Evolutionary conservation across 345 rosid species (phyloP).

Genomic region (Hibiscus syriacus): DNA sequence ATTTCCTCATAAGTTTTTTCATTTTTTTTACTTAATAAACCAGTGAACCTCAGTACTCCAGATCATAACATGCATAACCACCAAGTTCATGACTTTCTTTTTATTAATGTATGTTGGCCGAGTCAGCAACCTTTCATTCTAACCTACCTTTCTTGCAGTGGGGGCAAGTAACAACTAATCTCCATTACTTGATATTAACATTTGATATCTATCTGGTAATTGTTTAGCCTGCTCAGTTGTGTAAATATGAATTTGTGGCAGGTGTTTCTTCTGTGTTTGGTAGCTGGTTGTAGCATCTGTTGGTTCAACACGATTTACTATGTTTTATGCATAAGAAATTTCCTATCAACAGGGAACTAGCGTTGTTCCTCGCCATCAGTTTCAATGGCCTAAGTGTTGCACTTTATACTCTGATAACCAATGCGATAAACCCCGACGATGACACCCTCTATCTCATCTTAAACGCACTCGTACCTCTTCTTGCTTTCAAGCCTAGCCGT

Average conservation of each 20-base stretch:
- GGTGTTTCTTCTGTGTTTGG: no score
- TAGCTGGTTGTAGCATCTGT: no score
- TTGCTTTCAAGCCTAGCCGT: constrained; percentile 38
- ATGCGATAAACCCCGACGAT: constrained; percentile 35
- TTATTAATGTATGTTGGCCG: neutral
- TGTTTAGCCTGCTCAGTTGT: neutral
- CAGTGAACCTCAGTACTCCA: no score
- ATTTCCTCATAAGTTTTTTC: constrained; percentile 46
- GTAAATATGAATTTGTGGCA: no score
- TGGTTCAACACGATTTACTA: no score
- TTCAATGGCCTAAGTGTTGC: constrained; percentile 75
- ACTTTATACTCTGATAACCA: constrained; percentile 55
- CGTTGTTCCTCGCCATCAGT: no score
- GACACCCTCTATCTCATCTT: constrained; percentile 49
- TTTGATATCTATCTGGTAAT: neutral
- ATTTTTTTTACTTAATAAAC: no score
- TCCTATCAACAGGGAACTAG: constrained; percentile 39
- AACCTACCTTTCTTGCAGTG: constrained; percentile 6
- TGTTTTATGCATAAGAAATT: no score
- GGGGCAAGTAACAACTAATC: neutral
- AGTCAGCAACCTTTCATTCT: constrained; percentile 1
- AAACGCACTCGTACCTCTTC: constrained; percentile 53
- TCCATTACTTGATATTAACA: neutral
- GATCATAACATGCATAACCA: no score
- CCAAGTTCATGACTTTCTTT: no score